Conservation (phyloP, 257 asterid genomes). For the Solanum medicagineum region DNA sequence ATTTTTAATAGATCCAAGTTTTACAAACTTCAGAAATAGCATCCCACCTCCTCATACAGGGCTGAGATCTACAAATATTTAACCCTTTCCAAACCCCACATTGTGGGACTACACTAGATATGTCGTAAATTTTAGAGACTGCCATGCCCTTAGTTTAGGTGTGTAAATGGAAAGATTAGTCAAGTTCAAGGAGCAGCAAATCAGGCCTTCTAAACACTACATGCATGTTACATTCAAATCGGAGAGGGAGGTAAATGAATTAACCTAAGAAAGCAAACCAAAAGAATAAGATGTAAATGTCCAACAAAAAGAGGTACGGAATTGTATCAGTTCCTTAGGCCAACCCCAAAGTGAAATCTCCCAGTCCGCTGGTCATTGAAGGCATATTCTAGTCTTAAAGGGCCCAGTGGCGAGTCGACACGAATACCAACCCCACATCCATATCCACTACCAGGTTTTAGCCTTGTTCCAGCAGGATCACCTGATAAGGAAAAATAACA, state of each 20-base stretch:
- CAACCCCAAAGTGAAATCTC: conserved; percentile 90
- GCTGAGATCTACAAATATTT: too few relatives aligned
- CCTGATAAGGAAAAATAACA: conserved; percentile 26
- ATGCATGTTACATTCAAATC: not conserved
- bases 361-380: conserved; percentile 72
- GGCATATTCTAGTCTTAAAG: conserved; percentile 89
- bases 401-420: conserved; percentile 89
- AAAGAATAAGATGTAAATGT: not conserved
- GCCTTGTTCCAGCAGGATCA: conserved; percentile 95
- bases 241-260: not conserved
- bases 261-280: not conserved
- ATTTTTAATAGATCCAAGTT: not conserved
- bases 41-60: not conserved
- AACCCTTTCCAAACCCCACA: not conserved
- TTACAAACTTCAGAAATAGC: not conserved
- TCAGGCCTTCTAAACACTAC: not conserved
- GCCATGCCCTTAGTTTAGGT: not conserved
- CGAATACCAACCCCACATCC: conserved; percentile 86
- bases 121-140: not conserved
- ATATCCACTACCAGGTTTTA: conserved; percentile 89
- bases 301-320: not conserved
- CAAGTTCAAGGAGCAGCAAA: not conserved
- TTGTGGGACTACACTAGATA: not conserved
- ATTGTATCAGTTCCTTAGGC: conserved; percentile 48
- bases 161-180: not conserved